Base-by-base conservation (phyloP, 345 rosid genomes). In the Citrus hindsii region DNA sequence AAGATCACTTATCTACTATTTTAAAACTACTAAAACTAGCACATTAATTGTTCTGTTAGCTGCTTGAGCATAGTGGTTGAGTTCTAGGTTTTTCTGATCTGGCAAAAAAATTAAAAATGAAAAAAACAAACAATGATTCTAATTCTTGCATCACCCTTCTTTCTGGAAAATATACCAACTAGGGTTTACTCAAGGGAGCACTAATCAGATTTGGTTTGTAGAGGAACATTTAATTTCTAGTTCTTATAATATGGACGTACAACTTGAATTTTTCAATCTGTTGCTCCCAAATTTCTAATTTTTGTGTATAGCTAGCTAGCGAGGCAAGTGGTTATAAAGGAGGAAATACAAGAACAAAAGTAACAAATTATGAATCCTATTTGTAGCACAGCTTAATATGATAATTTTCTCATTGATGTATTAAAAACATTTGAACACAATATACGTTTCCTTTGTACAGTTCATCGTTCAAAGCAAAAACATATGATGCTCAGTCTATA, bases 381-480 rank as follows among this genome's bases (percentile, higher is more conserved):
- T 51, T 16, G 5, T 16, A 51, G 56, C 56, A 51, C 21, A 51
- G 22, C 18, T 16, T 9, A 42, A 51, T 51, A 51, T 51, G 0
- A 51, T 71, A 53, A 30, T 16, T 25, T 71, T 71, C 75, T 51
- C 63, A 30, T 55, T 71, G 40, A 71, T 53, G 38, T 58, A 71
- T 14, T 18, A 30, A 53, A 30, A 53, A 9, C 42, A 28, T 53
- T 25, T 19, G 46, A 71, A 30, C 60, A 55, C 19, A 30, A 53
- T 71, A 53, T 16, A 51, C 55, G 38, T 55, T 71, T 71, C 62
- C 63, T 71, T 55, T 71, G 63, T 71, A 53, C 75, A 71, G 2
- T 55, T 53, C 63, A 71, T 51, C 38, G 32, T 30, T 53, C 24
- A 53, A 71, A 71, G 18, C 21, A 16, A 51, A 51, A 51, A 35